These are phyloP conservation scores for Exobasidium cylindrosporum DNA, from an alignment of 1,284 basidiomycete genomes.

Conservation along the genomic window DNA sequence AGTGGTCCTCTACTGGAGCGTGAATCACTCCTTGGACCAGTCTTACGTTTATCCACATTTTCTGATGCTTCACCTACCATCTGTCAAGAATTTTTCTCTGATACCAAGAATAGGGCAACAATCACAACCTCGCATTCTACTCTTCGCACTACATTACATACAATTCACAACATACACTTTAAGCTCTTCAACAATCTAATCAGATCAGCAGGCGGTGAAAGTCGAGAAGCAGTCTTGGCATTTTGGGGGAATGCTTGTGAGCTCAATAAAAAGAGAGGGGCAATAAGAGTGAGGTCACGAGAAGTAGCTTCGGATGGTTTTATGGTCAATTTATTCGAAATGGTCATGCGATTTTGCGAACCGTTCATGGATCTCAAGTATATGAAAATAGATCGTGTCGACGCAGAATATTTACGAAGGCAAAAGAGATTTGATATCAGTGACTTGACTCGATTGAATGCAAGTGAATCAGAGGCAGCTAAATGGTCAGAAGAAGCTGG, in stretches of 20 bases:
- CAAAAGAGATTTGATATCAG: constrained; percentile 44
- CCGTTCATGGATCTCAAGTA: constrained; percentile 93
- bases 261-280: constrained; percentile 80
- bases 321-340: constrained; percentile 82
- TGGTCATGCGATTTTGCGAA: constrained; percentile 83
- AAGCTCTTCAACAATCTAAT: constrained; percentile 84
- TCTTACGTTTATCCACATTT: constrained; percentile 44
- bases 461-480: constrained; percentile 46
- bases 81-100: constrained; percentile 36
- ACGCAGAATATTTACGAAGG: constrained; percentile 65
- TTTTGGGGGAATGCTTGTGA: constrained; percentile 74
- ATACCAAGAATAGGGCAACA: constrained; percentile 33
- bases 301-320: constrained; percentile 88
- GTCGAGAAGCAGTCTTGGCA: constrained; percentile 78
- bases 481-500: constrained; percentile 34
- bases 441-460: constrained; percentile 50
- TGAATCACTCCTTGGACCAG: constrained; percentile 47
- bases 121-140: constrained; percentile 37
- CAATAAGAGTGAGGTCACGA: constrained; percentile 78
- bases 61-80: constrained; percentile 44
- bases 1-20: constrained; percentile 59
- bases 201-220: constrained; percentile 68
- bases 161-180: constrained; percentile 71
- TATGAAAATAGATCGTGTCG: constrained; percentile 83
- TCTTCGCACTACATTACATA: constrained; percentile 41